These are phyloP conservation scores for Colletotrichum neosansevieriae DNA, from an alignment of 2,329 filamentous ascomycete genomes.

Conservation along the genomic window DNA sequence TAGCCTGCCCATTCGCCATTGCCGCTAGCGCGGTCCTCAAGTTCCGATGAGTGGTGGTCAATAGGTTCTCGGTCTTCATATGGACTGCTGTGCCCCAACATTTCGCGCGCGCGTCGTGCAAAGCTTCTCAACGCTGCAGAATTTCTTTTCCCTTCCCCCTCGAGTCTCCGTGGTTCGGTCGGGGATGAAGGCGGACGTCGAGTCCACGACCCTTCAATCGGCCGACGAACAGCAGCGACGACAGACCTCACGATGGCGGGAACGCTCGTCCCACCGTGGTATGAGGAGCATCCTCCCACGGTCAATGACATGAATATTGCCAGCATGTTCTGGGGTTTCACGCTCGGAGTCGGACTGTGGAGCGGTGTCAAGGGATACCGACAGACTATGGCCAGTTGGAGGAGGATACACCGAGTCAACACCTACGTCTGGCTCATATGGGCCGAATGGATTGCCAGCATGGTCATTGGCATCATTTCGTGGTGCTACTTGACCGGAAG, in stretches of 20 bases:
- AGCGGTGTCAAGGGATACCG: constrained; percentile 49
- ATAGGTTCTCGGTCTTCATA: constrained; percentile 26
- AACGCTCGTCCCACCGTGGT: constrained; percentile 36
- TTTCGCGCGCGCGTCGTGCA: no score
- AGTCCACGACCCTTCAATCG: background rate
- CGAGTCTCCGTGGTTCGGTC: background rate
- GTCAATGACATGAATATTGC: constrained; percentile 50
- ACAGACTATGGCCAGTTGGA: constrained; percentile 50
- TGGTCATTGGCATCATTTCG: constrained; percentile 49
- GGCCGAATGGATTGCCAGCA: constrained; percentile 52
- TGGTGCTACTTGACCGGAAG: constrained; percentile 51
- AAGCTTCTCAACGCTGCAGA: background rate
- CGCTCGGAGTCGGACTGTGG: constrained; percentile 51
- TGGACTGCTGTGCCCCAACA: background rate
- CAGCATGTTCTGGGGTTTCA: constrained; percentile 53
- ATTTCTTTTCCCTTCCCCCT: background rate
- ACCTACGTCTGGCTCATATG: constrained; percentile 56
- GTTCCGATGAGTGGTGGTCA: constrained; percentile 30
- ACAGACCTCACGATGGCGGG: constrained; percentile 15
- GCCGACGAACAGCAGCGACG: background rate
- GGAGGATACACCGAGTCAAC: constrained; percentile 49
- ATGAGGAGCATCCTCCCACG: constrained; percentile 28
- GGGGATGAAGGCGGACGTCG: constrained; percentile 8
- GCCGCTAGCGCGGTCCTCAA: background rate
- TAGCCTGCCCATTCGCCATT: constrained; percentile 6